A percentile compares a stretch with the other conserved stretches of the same genome.
Conservation (phyloP, 2,329 filamentous ascomycete genomes). For the Ceratocystis variospora region DNA sequence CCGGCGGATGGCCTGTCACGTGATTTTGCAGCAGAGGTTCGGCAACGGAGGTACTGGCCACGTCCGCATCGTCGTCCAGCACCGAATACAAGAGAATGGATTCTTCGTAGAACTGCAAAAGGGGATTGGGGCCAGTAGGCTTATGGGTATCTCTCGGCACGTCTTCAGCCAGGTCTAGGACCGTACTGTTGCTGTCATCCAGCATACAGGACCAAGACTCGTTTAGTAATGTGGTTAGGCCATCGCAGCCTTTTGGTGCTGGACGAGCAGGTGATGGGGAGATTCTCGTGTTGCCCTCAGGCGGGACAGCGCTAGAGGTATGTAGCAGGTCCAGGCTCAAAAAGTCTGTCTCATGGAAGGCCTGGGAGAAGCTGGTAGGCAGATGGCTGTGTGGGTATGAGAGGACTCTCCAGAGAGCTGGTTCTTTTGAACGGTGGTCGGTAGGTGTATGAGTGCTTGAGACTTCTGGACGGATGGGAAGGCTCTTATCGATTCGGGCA, state of each 20-base stretch:
- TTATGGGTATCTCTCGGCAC: neutral
- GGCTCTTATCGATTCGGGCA: neutral
- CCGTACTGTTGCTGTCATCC: neutral
- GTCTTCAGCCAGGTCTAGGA: neutral
- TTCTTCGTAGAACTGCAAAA: conserved; percentile 8
- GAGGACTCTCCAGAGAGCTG: conserved; percentile 14
- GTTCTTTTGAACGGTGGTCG: neutral
- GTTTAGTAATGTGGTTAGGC: neutral
- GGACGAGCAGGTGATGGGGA: neutral
- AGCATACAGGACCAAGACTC: neutral
- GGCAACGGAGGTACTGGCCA: neutral
- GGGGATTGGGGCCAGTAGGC: neutral
- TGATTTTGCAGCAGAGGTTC: neutral
- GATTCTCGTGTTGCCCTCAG: neutral
- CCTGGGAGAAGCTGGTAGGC: conserved; percentile 11
- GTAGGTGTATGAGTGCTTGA: neutral
- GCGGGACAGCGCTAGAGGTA: neutral
- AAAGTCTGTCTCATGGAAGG: neutral
- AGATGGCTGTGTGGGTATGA: conserved; percentile 4
- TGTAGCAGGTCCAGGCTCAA: neutral
- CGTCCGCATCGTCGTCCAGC: neutral
- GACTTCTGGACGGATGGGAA: neutral
- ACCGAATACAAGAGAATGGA: conserved; percentile 4
- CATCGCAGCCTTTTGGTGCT: neutral
- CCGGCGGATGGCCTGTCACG: neutral